A percentile compares a stretch with the other conserved stretches of the same genome.
Evolutionary conservation across 129 eudicot species (phyloP).

Genomic region (Pittosporum tobira): DNA sequence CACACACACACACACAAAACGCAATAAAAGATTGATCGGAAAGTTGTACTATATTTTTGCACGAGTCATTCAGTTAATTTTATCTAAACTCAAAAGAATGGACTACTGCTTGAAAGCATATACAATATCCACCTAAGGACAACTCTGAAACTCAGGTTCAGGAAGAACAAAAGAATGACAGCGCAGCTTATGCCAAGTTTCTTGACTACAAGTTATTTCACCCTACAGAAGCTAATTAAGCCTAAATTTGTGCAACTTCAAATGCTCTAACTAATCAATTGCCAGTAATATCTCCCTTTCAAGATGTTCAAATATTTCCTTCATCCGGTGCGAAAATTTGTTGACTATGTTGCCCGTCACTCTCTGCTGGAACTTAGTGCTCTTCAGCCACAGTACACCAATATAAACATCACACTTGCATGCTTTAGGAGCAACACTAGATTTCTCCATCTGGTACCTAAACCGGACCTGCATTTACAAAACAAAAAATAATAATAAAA

Average conservation of each 20-base stretch:
- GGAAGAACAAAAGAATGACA: no score
- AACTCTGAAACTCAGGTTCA: no score
- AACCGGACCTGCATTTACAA: slow-evolving; percentile 52
- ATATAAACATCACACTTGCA: slow-evolving; percentile 52
- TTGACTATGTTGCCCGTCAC: slow-evolving; percentile 35
- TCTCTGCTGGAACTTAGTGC: slow-evolving; percentile 52
- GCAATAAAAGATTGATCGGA: no score
- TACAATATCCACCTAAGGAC: no score
- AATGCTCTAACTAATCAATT: not conserved
- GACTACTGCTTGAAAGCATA: no score
- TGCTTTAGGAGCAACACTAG: slow-evolving; percentile 19
- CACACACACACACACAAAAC: no score
- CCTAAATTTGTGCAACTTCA: not conserved
- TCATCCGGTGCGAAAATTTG: slow-evolving; percentile 40
- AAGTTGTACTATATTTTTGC: no score
- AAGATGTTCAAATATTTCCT: slow-evolving; percentile 39
- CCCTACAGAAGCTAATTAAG: not conserved
- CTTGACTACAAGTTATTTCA: no score
- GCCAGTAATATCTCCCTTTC: slow-evolving; percentile 44
- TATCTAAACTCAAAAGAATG: no score
- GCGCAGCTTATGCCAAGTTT: no score
- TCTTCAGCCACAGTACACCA: slow-evolving; percentile 71
- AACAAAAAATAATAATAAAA: no score
- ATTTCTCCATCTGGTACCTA: slow-evolving; percentile 39
- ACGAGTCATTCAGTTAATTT: no score